These are phyloP conservation scores for Millerozyma acaciae DNA, from an alignment of 805 yeast genomes.

Conservation along the genomic window DNA sequence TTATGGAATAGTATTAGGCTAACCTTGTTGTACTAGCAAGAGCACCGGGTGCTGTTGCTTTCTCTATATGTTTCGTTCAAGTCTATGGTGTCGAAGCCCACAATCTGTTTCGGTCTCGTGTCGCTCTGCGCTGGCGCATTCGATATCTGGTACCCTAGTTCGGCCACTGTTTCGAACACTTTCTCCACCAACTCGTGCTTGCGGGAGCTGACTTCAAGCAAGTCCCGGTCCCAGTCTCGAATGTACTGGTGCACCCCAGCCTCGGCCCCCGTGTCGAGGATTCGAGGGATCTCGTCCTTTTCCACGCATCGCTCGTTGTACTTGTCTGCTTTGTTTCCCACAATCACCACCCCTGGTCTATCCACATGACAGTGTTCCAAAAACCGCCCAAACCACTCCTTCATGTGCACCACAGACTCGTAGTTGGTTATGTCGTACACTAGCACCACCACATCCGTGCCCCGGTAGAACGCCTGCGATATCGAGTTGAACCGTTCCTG, in stretches of 20 bases:
- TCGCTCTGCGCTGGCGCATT: constrained; percentile 4
- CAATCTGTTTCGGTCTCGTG: constrained; percentile 11
- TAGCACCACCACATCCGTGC: constrained; percentile 52
- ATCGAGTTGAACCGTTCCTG: constrained; percentile 47
- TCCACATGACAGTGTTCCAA: constrained; percentile 45
- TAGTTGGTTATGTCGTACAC: constrained; percentile 54
- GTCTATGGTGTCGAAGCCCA: constrained; percentile 31
- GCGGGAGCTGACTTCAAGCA: constrained; percentile 32
- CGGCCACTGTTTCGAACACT: constrained; percentile 35
- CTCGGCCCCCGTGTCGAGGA: constrained; percentile 20
- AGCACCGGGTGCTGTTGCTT: constrained; percentile 13
- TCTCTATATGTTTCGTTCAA: constrained; percentile 10
- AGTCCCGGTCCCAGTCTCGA: constrained; percentile 30
- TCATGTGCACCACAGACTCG: constrained; percentile 45
- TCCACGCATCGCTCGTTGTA: constrained; percentile 31
- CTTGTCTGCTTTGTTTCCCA: constrained; percentile 51
- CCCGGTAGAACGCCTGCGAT: constrained; percentile 54
- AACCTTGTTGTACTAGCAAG: constrained; percentile 15
- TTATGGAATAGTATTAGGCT: too few relatives aligned
- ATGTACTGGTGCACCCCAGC: constrained; percentile 23
- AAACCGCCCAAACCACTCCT: constrained; percentile 47
- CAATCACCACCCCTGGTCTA: constrained; percentile 46
- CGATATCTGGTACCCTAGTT: constrained; percentile 24
- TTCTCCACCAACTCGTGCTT: constrained; percentile 26
- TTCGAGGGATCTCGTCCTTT: constrained; percentile 31